Percentiles rank a stretch among this genome's conserved stretches.
These are phyloP conservation scores for Dothistroma septosporum DNA, from an alignment of 2,329 filamentous ascomycete species.

Conservation along the genomic window DNA sequence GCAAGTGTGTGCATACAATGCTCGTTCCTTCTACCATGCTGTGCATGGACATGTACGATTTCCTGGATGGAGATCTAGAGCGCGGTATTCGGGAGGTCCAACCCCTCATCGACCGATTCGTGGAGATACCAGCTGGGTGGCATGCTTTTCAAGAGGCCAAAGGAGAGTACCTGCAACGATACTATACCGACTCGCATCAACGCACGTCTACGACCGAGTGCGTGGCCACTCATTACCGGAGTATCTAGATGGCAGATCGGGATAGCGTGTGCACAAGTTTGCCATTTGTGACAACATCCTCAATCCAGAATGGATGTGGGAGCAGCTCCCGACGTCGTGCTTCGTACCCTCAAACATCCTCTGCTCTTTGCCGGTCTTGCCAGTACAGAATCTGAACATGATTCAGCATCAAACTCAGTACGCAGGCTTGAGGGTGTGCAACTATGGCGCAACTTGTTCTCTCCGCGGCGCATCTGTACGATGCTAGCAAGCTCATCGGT, in stretches of 20 bases:
- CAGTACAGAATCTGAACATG: background rate
- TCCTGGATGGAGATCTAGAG: background rate
- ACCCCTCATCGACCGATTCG: background rate
- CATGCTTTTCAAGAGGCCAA: background rate
- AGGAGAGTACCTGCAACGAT: too few species aligned
- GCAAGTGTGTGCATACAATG: background rate
- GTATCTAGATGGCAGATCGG: too few species aligned
- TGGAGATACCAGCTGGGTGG: background rate
- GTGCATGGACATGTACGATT: slow-evolving; percentile 4
- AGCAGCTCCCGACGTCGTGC: too few species aligned
- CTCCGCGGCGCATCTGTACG: background rate
- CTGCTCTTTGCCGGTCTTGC: background rate
- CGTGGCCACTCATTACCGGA: too few species aligned
- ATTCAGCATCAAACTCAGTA: background rate
- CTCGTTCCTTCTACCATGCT: background rate
- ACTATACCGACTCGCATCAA: too few species aligned
- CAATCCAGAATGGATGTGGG: too few species aligned
- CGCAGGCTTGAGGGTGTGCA: background rate
- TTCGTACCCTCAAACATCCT: slow-evolving; percentile 1
- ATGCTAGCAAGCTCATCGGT: background rate
- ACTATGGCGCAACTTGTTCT: background rate
- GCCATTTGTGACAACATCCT: too few species aligned
- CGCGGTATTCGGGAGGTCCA: background rate
- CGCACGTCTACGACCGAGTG: background rate
- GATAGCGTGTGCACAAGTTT: background rate